phyloP scores from a whole-genome alignment of 2,329 filamentous ascomycete species.

The Exserohilum turcica region DNA sequence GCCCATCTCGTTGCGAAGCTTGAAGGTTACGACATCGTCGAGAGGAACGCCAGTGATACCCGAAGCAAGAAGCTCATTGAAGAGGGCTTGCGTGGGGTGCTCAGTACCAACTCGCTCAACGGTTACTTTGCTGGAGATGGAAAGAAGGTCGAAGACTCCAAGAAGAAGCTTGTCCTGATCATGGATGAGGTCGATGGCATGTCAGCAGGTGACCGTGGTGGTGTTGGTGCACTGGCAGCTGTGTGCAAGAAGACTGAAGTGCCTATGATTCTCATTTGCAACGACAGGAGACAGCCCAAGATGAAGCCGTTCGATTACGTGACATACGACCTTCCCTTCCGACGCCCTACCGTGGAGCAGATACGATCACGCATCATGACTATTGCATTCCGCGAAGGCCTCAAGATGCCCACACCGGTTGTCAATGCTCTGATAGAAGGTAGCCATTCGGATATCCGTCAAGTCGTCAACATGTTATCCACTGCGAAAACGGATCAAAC shows the following conservation, averaged over 20 bases:
- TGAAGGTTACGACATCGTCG: conserved; percentile 90
- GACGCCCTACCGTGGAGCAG: conserved; percentile 86
- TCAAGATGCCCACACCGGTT: conserved; percentile 82
- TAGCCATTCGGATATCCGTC: conserved; percentile 91
- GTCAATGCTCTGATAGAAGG: conserved; percentile 95
- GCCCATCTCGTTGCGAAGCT: conserved; percentile 92
- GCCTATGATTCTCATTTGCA: conserved; percentile 96
- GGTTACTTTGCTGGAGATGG: conserved; percentile 88
- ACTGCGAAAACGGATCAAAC: conserved; percentile 87
- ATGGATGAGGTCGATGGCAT: conserved; percentile 99
- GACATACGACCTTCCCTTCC: conserved; percentile 83
- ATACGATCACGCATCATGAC: conserved; percentile 92
- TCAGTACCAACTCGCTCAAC: conserved; percentile 90
- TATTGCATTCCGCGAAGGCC: conserved; percentile 87
- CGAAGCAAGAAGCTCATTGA: conserved; percentile 97
- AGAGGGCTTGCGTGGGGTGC: conserved; percentile 80
- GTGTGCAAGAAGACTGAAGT: conserved; percentile 95
- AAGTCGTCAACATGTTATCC: conserved; percentile 98
- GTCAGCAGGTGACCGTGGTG: conserved; percentile 94
- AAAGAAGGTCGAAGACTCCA: conserved; percentile 76
- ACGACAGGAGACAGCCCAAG: conserved; percentile 88
- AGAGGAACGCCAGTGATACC: conserved; percentile 94
- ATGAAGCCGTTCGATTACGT: conserved; percentile 97
- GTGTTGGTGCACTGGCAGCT: conserved; percentile 90
- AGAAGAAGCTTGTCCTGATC: conserved; percentile 93